These are phyloP conservation scores for Phytophthora lateralis DNA, from an alignment of 352 stramenopile genomes.

Conservation along the genomic window DNA sequence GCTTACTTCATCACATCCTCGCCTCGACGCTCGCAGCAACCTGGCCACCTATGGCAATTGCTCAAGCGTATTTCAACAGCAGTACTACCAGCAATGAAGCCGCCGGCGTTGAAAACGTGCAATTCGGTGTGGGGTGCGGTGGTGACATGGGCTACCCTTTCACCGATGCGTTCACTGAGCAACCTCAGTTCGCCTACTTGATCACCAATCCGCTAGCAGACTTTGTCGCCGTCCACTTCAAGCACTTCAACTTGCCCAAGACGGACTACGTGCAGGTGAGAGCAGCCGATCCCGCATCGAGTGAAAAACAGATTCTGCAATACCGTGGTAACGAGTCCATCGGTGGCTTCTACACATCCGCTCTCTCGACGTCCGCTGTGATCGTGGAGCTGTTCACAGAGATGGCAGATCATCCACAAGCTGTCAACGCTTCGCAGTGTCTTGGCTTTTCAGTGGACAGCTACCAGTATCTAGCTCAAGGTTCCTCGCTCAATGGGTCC, in stretches of 20 bases:
- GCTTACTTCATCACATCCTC: constrained; percentile 3
- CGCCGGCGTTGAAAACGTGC: constrained; percentile 18
- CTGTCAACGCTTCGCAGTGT: constrained; percentile 31
- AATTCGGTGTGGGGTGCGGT: constrained; percentile 44
- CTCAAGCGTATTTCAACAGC: constrained; percentile 13
- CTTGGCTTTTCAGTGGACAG: constrained; percentile 56
- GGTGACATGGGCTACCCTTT: constrained; percentile 29
- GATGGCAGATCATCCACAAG: background rate
- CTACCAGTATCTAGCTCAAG: constrained; percentile 41
- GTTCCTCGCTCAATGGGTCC: constrained; percentile 15
- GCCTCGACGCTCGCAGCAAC: constrained; percentile 2
- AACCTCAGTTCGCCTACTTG: constrained; percentile 42
- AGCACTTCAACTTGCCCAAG: constrained; percentile 59
- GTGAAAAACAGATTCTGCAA: constrained; percentile 29
- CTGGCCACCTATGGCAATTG: background rate
- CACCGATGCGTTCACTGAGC: constrained; percentile 20
- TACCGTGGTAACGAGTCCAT: constrained; percentile 40
- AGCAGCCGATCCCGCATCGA: constrained; percentile 31
- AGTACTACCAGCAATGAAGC: background rate
- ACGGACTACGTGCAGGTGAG: constrained; percentile 59
- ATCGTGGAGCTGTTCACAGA: constrained; percentile 55
- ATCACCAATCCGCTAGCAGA: constrained; percentile 48
- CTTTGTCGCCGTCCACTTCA: constrained; percentile 68
- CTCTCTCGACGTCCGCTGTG: constrained; percentile 41
- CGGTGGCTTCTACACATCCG: constrained; percentile 38